A percentile compares a stretch with the other conserved stretches of the same genome.
Conservation (phyloP, 2,329 filamentous ascomycete genomes). For the Sarocladiaceae sp. region DNA sequence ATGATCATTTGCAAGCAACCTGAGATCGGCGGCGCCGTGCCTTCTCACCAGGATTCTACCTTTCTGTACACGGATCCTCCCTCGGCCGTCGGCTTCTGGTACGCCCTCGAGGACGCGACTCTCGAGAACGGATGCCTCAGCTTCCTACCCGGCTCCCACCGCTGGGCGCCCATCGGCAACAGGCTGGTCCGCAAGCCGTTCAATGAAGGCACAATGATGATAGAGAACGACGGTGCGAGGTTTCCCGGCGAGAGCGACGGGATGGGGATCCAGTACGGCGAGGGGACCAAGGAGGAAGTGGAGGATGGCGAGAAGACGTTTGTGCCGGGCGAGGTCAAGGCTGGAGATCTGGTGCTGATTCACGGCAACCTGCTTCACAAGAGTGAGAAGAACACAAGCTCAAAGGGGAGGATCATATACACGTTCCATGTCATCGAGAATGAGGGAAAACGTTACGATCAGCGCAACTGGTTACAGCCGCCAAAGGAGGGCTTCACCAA, state of each 20-base stretch:
- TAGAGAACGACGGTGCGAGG: constrained; percentile 55
- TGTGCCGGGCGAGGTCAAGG: constrained; percentile 79
- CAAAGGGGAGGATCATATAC: constrained; percentile 87
- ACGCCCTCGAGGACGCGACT: constrained; percentile 89
- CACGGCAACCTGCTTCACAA: constrained; percentile 95
- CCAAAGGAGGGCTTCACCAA: constrained; percentile 72
- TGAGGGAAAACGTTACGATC: constrained; percentile 66
- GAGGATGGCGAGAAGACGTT: constrained; percentile 54
- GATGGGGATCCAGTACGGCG: constrained; percentile 29
- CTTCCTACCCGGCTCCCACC: constrained; percentile 79
- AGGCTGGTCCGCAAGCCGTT: constrained; percentile 65
- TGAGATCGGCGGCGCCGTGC: constrained; percentile 87
- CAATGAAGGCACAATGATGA: constrained; percentile 59
- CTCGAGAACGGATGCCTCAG: constrained; percentile 81
- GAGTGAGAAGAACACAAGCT: constrained; percentile 85
- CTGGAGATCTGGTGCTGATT: constrained; percentile 84
- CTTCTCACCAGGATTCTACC: constrained; percentile 84
- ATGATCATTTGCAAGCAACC: constrained; percentile 99
- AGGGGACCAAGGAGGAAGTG: constrained; percentile 29
- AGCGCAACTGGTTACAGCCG: constrained; percentile 89
- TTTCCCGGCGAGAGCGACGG: constrained; percentile 46
- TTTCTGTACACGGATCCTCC: constrained; percentile 89
- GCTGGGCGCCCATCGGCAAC: constrained; percentile 60
- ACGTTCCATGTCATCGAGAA: constrained; percentile 97
- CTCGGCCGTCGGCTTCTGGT: constrained; percentile 92